These are phyloP conservation scores for Trypanosoma lewisi DNA, from an alignment of 208 protist species.

Conservation along the genomic window DNA sequence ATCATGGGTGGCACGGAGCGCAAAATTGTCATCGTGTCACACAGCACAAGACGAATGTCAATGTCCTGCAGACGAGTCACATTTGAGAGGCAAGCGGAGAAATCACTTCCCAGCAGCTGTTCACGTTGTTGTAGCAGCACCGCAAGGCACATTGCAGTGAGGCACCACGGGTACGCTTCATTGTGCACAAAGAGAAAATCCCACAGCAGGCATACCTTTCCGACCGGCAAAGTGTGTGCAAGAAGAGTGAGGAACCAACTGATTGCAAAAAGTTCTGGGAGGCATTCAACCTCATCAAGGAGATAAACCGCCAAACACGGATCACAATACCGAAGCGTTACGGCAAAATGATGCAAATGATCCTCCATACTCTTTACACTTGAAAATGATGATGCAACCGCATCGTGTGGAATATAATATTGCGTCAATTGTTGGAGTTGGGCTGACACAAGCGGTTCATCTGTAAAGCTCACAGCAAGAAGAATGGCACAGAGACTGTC, in stretches of 20 bases:
- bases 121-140: slow-evolving; percentile 49
- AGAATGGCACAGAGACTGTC: slow-evolving; percentile 92
- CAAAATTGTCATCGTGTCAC: slow-evolving; percentile 40
- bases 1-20: slow-evolving; percentile 28
- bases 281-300: slow-evolving; percentile 68
- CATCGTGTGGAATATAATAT: slow-evolving; percentile 78
- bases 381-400: slow-evolving; percentile 17
- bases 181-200: slow-evolving; percentile 81
- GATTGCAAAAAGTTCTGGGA: slow-evolving; percentile 94
- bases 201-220: slow-evolving; percentile 91
- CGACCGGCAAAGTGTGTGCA: slow-evolving; percentile 80
- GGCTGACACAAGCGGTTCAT: slow-evolving; percentile 82
- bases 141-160: slow-evolving; percentile 29
- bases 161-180: slow-evolving; percentile 28
- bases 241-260: slow-evolving; percentile 94
- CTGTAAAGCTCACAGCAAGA: slow-evolving; percentile 45
- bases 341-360: slow-evolving; percentile 57
- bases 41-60: slow-evolving; percentile 34
- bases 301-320: slow-evolving; percentile 90
- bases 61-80: slow-evolving; percentile 35
- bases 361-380: slow-evolving; percentile 53
- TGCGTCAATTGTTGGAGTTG: slow-evolving; percentile 80
- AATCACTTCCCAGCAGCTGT: slow-evolving; percentile 38
- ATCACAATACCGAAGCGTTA: slow-evolving; percentile 83
- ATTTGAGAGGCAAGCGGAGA: slow-evolving; percentile 42